phyloP scores from a whole-genome alignment of 2,329 filamentous ascomycete genomes.

The Orbilia javanica region DNA sequence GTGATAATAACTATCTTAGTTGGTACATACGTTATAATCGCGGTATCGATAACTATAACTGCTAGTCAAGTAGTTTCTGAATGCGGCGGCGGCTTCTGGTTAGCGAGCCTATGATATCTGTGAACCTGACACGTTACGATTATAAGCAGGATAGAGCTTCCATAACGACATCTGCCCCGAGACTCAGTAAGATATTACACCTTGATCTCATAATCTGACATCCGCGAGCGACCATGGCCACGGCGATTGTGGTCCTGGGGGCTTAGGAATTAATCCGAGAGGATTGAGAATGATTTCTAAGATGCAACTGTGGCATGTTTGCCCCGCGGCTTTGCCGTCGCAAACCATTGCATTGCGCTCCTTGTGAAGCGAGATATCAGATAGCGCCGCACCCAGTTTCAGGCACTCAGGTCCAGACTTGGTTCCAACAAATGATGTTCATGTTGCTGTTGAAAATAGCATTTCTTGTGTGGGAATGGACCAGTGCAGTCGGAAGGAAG shows the following conservation, averaged over 20 bases:
- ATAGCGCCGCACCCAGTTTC: constrained; percentile 50
- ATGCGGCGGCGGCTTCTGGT: not conserved
- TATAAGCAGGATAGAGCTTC: constrained; percentile 18
- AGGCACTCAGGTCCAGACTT: constrained; percentile 27
- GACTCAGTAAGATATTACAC: constrained; percentile 3
- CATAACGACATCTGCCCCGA: constrained; percentile 15
- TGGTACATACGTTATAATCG: not conserved
- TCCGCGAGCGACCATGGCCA: not conserved
- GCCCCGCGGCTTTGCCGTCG: constrained; percentile 42
- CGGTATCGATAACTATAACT: constrained; percentile 19
- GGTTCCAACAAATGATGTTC: constrained; percentile 1
- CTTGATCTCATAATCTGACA: constrained; percentile 25
- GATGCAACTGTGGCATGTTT: constrained; percentile 58
- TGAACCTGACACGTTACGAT: constrained; percentile 30
- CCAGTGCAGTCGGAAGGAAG: constrained; percentile 30
- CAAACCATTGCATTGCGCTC: constrained; percentile 2
- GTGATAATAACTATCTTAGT: not conserved
- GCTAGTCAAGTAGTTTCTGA: constrained; percentile 13
- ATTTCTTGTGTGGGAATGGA: not conserved
- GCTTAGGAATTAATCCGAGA: constrained; percentile 3
- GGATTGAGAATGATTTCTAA: constrained; percentile 50
- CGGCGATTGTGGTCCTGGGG: constrained; percentile 7
- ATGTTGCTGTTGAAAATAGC: constrained; percentile 33
- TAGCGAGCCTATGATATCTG: constrained; percentile 24
- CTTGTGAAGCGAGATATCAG: constrained; percentile 27